Evolutionary conservation across 352 stramenopile genomes (phyloP).

Genomic region (Globisporangium cylindrosporum): DNA sequence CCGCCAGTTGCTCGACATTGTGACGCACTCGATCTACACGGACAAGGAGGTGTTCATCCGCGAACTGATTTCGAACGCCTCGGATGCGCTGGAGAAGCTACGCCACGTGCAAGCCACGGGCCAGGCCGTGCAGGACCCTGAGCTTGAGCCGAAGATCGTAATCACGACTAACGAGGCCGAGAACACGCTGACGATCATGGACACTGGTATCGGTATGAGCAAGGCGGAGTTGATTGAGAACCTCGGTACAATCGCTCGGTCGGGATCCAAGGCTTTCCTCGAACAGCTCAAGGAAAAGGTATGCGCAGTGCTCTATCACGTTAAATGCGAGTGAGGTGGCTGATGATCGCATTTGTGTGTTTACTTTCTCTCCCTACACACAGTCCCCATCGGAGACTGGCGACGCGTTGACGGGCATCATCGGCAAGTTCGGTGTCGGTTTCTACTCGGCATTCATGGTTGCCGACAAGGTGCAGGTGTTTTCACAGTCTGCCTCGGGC

Average conservation of each 20-base stretch:
- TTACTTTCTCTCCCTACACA: not conserved
- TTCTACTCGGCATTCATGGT: conserved; percentile 99
- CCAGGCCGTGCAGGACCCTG: conserved; percentile 63
- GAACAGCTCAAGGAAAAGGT: conserved; percentile 88
- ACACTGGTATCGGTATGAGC: conserved; percentile 98
- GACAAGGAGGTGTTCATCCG: conserved; percentile 99
- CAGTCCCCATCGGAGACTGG: conserved; percentile 51
- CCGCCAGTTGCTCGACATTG: conserved; percentile 94
- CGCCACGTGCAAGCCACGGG: conserved; percentile 90
- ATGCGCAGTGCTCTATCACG: not conserved
- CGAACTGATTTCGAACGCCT: conserved; percentile 99
- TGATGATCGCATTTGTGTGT: not conserved
- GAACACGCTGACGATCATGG: conserved; percentile 96
- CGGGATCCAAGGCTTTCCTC: conserved; percentile 96
- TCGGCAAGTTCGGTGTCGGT: conserved; percentile 99
- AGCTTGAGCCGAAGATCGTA: conserved; percentile 94
- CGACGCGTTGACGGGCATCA: conserved; percentile 91
- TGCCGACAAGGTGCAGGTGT: conserved; percentile 94
- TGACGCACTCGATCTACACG: conserved; percentile 99
- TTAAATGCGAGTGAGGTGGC: not conserved
- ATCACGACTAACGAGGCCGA: conserved; percentile 95
- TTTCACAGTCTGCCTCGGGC: conserved; percentile 72
- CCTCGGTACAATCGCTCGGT: conserved; percentile 98
- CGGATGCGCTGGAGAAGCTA: conserved; percentile 98
- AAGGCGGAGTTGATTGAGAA: conserved; percentile 97